Evolutionary conservation across 352 stramenopile species (phyloP), one percentile per base, ranked within the genome.

Genomic region (Nothophytophthora sp.): DNA sequence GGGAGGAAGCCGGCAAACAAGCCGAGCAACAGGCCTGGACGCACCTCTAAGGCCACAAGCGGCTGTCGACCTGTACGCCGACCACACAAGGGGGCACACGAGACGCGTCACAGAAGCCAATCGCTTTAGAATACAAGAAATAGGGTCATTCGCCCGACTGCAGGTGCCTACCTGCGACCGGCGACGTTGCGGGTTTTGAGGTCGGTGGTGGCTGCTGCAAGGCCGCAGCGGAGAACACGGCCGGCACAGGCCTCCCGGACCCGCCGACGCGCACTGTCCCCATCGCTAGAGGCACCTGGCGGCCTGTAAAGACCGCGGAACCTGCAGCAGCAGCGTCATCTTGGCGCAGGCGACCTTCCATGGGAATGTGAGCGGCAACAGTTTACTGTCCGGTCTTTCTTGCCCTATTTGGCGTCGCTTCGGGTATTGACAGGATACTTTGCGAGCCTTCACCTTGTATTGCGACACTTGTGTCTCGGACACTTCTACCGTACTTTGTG

Each of bases 181-280:
- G 6, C 34, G 29, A 28, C 10, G 23, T 27, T 28, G 16, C 18
- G 32, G 23, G 35, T 10, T 46, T 38, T 2, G 44, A 54, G 12
- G 41, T 27, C n/a, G 25, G 33, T 39, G 33, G 24, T 20, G 43
- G 13, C 12, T 15, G 44, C 44, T 44, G 51, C 5, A 54, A 50
- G 6, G 23, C 23, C 33, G 20, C 23, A 34, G 44, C 15, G 28
- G 36, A 27, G 33, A 73, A 56, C 2, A 58, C 29, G 32, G 46
- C 63, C 27, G 64, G 54, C 0, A 82, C 70, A 22, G 74, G 59
- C 7, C 70, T 61, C 1, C 74, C 72, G 2, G 79, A 82, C 4
- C 70, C 55, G 8, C 79, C 79, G 5, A 90, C 49, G 2, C 72
- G 76, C 28, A 90, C 43, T 18, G 42, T 67, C 1, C 74, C 79